phyloP scores from a whole-genome alignment of 345 rosid species.

The Linum usitatissimum region DNA sequence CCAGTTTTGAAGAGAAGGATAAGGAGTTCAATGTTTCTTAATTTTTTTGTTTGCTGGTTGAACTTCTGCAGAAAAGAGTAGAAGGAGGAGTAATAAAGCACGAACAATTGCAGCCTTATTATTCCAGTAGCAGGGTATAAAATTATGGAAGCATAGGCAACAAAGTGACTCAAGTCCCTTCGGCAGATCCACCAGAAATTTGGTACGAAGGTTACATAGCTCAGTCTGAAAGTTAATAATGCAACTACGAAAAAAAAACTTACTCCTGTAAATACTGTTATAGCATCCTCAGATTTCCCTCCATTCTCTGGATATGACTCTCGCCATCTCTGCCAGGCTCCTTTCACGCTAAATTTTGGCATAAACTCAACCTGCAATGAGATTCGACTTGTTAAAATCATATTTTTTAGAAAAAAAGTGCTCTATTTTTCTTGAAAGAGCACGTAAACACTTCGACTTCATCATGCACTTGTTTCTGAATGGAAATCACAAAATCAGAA shows the following conservation, averaged over 20 bases:
- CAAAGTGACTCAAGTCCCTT: not conserved
- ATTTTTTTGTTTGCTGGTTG: too few relatives aligned
- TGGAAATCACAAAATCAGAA: not conserved
- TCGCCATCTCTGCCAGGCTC: slow-evolving; percentile 90
- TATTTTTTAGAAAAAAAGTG: not conserved
- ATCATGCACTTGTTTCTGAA: not conserved
- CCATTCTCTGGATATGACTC: slow-evolving; percentile 65
- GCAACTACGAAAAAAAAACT: slow-evolving; percentile 19
- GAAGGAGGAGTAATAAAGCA: too few relatives aligned
- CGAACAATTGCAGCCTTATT: too few relatives aligned
- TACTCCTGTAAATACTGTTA: slow-evolving; percentile 92
- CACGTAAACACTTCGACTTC: not conserved
- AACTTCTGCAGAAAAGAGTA: too few relatives aligned
- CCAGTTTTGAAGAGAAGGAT: too few relatives aligned
- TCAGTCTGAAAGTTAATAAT: too few relatives aligned
- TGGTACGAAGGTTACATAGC: not conserved
- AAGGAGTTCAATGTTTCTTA: too few relatives aligned
- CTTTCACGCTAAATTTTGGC: slow-evolving; percentile 90
- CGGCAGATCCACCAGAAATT: not conserved
- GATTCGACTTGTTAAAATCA: slow-evolving; percentile 10
- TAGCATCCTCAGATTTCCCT: slow-evolving; percentile 38
- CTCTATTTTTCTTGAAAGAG: slow-evolving; percentile 2
- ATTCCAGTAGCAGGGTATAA: too few relatives aligned
- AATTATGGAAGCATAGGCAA: not conserved
- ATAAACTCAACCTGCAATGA: slow-evolving; percentile 78